Conservation (phyloP, 106 monocot genomes). For the Apostasia ramifera region DNA sequence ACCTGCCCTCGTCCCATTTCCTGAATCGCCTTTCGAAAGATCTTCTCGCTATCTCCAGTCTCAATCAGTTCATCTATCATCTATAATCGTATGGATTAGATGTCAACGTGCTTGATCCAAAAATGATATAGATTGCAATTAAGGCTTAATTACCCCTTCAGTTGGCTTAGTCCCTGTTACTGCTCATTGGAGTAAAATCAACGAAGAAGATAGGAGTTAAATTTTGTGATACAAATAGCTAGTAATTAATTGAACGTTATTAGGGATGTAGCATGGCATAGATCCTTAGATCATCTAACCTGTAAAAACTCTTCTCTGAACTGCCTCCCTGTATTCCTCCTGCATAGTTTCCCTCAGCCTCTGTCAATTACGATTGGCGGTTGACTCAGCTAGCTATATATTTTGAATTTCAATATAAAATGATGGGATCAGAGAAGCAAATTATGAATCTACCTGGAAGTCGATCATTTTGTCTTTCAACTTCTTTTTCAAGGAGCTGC, state of each 20-base stretch:
- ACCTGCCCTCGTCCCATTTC: constrained; percentile 64
- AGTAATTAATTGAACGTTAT: too few relatives aligned
- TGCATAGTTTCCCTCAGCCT: constrained; percentile 49
- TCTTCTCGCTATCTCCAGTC: constrained; percentile 51
- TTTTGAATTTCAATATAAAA: neutral
- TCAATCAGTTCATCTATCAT: constrained; percentile 56
- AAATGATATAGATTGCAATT: neutral
- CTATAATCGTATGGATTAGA: constrained; percentile 8
- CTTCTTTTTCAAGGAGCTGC: constrained; percentile 54
- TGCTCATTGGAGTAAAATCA: constrained; percentile 11
- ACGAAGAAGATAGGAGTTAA: neutral
- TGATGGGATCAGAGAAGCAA: neutral
- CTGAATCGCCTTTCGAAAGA: constrained; percentile 55
- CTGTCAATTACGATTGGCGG: constrained; percentile 8
- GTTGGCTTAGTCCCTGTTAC: constrained; percentile 46
- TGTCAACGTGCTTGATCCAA: neutral
- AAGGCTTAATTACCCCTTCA: constrained; percentile 32
- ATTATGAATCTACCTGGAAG: constrained; percentile 34
- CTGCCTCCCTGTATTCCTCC: constrained; percentile 47
- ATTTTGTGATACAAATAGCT: too few relatives aligned
- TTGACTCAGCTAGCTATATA: neutral
- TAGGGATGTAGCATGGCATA: too few relatives aligned
- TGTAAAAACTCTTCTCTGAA: constrained; percentile 48
- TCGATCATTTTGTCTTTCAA: constrained; percentile 43
- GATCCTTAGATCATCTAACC: constrained; percentile 14